Evolutionary conservation across 2,329 filamentous ascomycete genomes (phyloP).

Genomic region (Nemania abortiva): DNA sequence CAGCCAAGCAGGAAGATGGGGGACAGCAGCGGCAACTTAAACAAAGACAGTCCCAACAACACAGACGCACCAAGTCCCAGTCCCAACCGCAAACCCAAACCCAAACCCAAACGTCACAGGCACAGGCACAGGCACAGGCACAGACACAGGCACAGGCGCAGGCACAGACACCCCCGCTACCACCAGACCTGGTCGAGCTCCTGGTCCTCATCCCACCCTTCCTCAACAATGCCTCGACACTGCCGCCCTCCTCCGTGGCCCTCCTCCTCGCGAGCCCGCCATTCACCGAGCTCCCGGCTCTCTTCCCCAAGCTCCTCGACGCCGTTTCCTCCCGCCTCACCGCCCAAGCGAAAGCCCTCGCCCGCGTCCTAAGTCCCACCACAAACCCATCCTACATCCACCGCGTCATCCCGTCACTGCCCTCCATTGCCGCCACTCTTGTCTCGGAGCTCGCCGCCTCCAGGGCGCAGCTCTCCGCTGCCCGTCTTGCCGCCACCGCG

Average conservation of each 20-base stretch:
- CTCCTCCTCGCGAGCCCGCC: conserved; percentile 65
- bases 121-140: conserved; percentile 17
- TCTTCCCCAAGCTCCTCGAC: conserved; percentile 62
- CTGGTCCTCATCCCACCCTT: conserved; percentile 67
- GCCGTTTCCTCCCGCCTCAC: conserved; percentile 65
- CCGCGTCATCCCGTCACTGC: conserved; percentile 65
- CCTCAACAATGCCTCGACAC: conserved; percentile 53
- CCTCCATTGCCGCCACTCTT: conserved; percentile 56
- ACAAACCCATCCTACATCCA: conserved; percentile 70
- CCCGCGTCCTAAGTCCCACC: conserved; percentile 61
- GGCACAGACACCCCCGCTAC: conserved; percentile 44
- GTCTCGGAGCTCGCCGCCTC: conserved; percentile 49
- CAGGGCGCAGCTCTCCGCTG: conserved; percentile 49
- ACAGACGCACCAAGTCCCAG: conserved; percentile 45
- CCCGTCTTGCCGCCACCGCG: conserved; percentile 57
- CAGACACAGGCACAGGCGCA: conserved; percentile 22
- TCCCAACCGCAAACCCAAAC: conserved; percentile 37
- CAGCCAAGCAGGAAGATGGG: conserved; percentile 39
- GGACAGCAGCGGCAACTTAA: conserved; percentile 31
- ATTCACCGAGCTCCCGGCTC: conserved; percentile 60
- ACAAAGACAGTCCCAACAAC: conserved; percentile 35
- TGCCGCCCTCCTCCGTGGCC: conserved; percentile 54
- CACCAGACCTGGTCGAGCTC: conserved; percentile 64
- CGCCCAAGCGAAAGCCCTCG: conserved; percentile 60
- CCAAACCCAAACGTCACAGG: no score